phyloP scores from a whole-genome alignment of 805 yeast species.

The Saturnispora serradocipensis region DNA sequence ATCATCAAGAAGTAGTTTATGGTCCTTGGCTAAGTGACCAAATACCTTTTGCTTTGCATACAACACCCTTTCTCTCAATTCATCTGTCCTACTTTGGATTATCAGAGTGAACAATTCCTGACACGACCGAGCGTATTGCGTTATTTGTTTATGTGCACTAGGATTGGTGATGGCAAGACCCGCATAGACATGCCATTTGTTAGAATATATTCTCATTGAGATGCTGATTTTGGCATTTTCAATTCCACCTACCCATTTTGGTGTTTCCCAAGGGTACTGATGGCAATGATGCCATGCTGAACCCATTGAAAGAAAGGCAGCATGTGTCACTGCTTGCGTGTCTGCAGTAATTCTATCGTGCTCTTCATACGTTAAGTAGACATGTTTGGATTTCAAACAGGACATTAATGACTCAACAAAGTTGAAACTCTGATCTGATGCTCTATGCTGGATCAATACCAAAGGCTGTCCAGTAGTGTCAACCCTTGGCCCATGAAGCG shows the following conservation, averaged over 20 bases:
- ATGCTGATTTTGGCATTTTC: constrained; percentile 95
- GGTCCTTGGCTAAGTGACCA: constrained; percentile 47
- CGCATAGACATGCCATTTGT: constrained; percentile 97
- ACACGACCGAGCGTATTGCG: constrained; percentile 79
- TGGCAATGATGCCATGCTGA: constrained; percentile 80
- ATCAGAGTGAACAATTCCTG: constrained; percentile 77
- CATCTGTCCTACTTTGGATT: constrained; percentile 57
- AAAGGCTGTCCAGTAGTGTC: constrained; percentile 87
- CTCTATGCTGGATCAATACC: constrained; percentile 73
- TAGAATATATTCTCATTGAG: constrained; percentile 80
- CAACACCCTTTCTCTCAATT: constrained; percentile 46
- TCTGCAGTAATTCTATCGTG: constrained; percentile 96
- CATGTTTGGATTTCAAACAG: constrained; percentile 71
- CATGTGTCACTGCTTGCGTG: constrained; percentile 97
- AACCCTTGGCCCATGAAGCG: constrained; percentile 91
- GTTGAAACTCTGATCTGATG: constrained; percentile 41
- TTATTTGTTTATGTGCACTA: constrained; percentile 82
- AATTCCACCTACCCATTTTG: constrained; percentile 85
- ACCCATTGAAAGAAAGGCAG: constrained; percentile 95
- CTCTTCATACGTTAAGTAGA: constrained; percentile 69
- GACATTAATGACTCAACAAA: constrained; percentile 58
- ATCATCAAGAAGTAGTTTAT: constrained; percentile 66
- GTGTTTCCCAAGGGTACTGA: constrained; percentile 86
- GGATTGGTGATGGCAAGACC: constrained; percentile 96
- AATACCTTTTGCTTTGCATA: constrained; percentile 72